Evolutionary conservation across 345 rosid genomes (phyloP).

Genomic region (Turnera subulata): DNA sequence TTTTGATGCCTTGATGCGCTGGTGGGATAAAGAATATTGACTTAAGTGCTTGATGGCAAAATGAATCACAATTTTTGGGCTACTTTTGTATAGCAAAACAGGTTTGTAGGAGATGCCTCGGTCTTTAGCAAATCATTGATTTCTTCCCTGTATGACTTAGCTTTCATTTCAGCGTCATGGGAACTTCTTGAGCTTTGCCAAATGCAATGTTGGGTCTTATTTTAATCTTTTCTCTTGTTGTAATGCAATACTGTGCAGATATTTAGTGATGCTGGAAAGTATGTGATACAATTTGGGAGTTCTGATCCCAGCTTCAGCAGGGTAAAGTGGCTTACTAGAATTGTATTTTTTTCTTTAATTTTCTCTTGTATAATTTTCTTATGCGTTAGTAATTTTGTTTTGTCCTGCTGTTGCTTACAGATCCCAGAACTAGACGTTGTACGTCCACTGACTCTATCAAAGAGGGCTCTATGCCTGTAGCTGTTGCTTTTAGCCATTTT

Average conservation of each 20-base stretch:
- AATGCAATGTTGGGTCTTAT: too few relatives aligned
- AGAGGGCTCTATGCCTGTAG: conserved; percentile 85
- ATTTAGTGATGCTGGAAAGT: conserved; percentile 98
- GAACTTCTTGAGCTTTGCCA: too few relatives aligned
- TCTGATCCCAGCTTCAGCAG: conserved; percentile 43
- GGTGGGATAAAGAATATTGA: too few relatives aligned
- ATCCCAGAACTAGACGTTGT: conserved; percentile 72
- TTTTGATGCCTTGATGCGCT: too few relatives aligned
- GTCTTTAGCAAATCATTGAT: too few relatives aligned
- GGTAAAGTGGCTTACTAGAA: conserved; percentile 33
- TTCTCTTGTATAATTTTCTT: background rate
- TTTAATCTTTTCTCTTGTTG: too few relatives aligned
- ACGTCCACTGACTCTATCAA: conserved; percentile 61
- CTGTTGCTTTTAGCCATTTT: conserved; percentile 85
- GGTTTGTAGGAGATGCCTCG: too few relatives aligned
- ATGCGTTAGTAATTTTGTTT: conserved; percentile 6
- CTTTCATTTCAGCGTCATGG: too few relatives aligned
- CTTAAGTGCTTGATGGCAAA: too few relatives aligned
- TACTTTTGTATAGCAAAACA: too few relatives aligned
- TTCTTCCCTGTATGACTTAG: too few relatives aligned
- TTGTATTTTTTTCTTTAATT: background rate
- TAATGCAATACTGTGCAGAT: conserved; percentile 40
- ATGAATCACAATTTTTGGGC: too few relatives aligned
- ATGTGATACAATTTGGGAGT: conserved; percentile 83
- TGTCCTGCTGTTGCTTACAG: conserved; percentile 27